These are phyloP conservation scores for Echinosophora koreensis DNA, from an alignment of 306 rosid species.

Conservation along the genomic window DNA sequence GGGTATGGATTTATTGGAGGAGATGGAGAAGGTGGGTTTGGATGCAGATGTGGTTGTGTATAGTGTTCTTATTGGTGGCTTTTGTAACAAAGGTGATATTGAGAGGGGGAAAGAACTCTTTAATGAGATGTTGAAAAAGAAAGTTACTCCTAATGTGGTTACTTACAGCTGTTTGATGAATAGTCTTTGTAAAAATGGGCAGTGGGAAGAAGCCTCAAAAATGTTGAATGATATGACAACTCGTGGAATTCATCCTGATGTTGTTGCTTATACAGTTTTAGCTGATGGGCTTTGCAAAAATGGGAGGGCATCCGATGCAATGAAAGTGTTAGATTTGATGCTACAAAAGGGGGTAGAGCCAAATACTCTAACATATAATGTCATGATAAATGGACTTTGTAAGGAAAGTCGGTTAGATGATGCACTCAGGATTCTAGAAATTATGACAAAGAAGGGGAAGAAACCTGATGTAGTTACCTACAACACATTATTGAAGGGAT, in stretches of 20 bases:
- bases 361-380: conserved; percentile 67
- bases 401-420: conserved; percentile 70
- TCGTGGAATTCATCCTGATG: conserved; percentile 64
- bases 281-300: conserved; percentile 80
- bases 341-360: conserved; percentile 70
- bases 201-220: conserved; percentile 66
- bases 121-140: conserved; percentile 69
- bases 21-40: conserved; percentile 72
- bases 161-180: conserved; percentile 73
- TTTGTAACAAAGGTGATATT: conserved; percentile 62
- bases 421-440: conserved; percentile 60
- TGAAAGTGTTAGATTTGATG: conserved; percentile 69
- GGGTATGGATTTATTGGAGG: conserved; percentile 67
- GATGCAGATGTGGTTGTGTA: conserved; percentile 64
- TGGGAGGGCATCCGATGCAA: conserved; percentile 64
- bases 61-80: conserved; percentile 60
- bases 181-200: conserved; percentile 66
- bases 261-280: conserved; percentile 66
- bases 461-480: conserved; percentile 78
- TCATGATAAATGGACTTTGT: conserved; percentile 77
- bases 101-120: conserved; percentile 64
- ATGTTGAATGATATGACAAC: conserved; percentile 70
- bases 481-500: conserved; percentile 69
- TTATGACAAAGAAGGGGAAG: conserved; percentile 72
- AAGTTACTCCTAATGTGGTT: conserved; percentile 70